Evolutionary conservation across 2,329 filamentous ascomycete species (phyloP), one percentile per base, ranked within the genome.

Genomic region (Aspergillus eucalypticola): DNA sequence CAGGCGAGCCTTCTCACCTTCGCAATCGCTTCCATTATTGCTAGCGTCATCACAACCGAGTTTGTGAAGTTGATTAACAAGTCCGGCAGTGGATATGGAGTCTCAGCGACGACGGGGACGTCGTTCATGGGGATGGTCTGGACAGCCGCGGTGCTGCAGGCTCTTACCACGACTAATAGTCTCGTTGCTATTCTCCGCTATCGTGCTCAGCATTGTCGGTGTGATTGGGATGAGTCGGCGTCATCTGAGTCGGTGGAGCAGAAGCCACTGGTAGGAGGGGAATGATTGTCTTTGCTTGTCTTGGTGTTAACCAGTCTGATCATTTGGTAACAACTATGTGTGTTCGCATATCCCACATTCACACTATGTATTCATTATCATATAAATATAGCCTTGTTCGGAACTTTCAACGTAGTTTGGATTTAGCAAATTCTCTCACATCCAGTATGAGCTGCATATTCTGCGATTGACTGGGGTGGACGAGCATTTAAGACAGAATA

Each of bases 51-150:
- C n/a, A 25, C 58, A 7, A 44, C 44, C 7, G 44, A 60, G 21
- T 60, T 60, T 13, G 58, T 60, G 8, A 44, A 49, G 4, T 19
- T 60, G 35, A 55, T 60, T 15, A 56, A 55, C 17, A 38, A 8
- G 5, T 52, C 58, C 10, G 58, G 58, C 13, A 41, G 29, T 7
- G 44, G 15, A 7, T 13, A 27, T 21, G 58, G 58, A 5, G 32
- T 60, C 13, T 56, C 42, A 2, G 53, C 58, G 19, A 38, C 38
- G 13, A 44, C 41, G 11, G 46, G 58, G 2, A 51, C 27, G 3
- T 39, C 58, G 1, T 56, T 60, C 8, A 19, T 56, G 46, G 58
- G 58, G 3, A 55, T 60, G 52, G 11, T 48, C 52, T 60, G 58
- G 58, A 46, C 58, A 35, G 58, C 58, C 6, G 44, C 39, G 35